Evolutionary conservation across 352 stramenopile species (phyloP).

Genomic region (Globisporangium cederbergense): DNA sequence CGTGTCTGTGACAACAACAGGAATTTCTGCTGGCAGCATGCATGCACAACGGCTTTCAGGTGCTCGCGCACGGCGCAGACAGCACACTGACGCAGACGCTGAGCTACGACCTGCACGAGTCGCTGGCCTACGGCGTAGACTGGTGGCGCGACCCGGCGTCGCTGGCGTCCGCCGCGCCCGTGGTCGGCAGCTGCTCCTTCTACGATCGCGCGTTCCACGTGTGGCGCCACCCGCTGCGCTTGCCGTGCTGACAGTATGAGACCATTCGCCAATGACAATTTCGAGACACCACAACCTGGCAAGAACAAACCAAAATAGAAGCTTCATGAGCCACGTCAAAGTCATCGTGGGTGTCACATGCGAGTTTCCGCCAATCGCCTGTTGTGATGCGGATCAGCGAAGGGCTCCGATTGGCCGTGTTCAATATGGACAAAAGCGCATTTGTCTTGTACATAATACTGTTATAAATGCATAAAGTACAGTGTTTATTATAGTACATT

Average conservation of each 20-base stretch:
- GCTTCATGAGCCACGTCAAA: not conserved
- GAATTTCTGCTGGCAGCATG: constrained; percentile 72
- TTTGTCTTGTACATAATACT: too few relatives aligned
- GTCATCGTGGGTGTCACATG: constrained; percentile 8
- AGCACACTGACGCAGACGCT: constrained; percentile 20
- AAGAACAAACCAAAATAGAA: not conserved
- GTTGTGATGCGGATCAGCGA: not conserved
- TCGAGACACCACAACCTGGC: not conserved
- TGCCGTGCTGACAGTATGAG: not conserved
- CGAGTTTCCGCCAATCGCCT: constrained; percentile 1
- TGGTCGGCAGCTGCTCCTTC: constrained; percentile 77
- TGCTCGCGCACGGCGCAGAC: constrained; percentile 30
- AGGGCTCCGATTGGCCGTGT: not conserved
- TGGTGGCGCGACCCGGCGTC: constrained; percentile 59
- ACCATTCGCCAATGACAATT: not conserved
- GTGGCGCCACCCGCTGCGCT: constrained; percentile 34
- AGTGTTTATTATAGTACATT: not conserved
- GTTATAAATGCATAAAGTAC: too few relatives aligned
- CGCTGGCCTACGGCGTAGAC: constrained; percentile 83
- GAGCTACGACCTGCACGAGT: constrained; percentile 61
- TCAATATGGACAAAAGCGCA: too few relatives aligned
- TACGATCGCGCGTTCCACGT: constrained; percentile 79
- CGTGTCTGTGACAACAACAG: constrained; percentile 20
- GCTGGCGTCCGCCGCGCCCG: constrained; percentile 31
- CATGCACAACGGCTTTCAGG: constrained; percentile 87